Evolutionary conservation across 2,329 filamentous ascomycete genomes (phyloP).

Genomic region (Cercospora nicotianae): DNA sequence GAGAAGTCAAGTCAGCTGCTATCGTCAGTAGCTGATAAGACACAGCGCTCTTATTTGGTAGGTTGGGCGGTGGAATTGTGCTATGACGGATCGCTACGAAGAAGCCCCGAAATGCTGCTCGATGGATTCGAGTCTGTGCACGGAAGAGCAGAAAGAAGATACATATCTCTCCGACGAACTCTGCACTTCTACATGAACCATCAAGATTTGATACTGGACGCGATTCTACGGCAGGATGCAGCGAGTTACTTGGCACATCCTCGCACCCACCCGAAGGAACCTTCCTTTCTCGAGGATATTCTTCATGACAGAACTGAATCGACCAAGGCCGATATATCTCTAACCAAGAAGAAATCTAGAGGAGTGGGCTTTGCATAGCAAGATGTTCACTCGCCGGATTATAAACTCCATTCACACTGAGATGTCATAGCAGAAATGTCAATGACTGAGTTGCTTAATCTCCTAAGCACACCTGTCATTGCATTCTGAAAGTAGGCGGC

Average conservation of each 20-base stretch:
- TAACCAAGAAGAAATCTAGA: background rate
- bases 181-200: background rate
- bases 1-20: background rate
- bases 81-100: background rate
- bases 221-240: background rate
- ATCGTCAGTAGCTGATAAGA: background rate
- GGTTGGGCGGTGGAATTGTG: background rate
- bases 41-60: background rate
- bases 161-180: background rate
- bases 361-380: background rate
- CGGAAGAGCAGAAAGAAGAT: background rate
- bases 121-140: background rate
- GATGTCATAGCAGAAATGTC: background rate
- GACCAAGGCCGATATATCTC: no score
- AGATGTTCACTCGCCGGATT: background rate
- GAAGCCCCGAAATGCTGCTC: background rate
- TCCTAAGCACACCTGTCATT: background rate
- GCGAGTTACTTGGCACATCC: background rate
- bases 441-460: background rate
- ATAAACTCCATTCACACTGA: background rate
- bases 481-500: background rate
- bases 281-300: background rate
- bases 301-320: background rate
- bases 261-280: background rate
- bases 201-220: background rate